Percentiles rank a stretch among this genome's conserved stretches.
These are phyloP conservation scores for Pseudocercospora pini-densiflorae DNA, from an alignment of 2,329 filamentous ascomycete genomes.

Conservation along the genomic window DNA sequence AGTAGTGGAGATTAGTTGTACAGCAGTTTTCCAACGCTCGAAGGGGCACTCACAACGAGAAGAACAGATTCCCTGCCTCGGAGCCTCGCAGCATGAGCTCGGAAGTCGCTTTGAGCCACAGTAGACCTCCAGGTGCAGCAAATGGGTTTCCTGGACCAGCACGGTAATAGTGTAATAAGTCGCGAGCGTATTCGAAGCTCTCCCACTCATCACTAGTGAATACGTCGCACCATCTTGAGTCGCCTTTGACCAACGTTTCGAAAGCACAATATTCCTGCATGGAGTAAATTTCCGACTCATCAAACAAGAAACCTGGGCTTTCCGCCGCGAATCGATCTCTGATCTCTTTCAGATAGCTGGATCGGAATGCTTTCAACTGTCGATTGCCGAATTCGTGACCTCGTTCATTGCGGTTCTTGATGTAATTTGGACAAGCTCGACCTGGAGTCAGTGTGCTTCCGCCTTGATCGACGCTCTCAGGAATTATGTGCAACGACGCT, in stretches of 20 bases:
- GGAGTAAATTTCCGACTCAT: conserved; percentile 56
- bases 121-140: conserved; percentile 58
- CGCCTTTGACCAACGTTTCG: conserved; percentile 58
- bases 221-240: conserved; percentile 61
- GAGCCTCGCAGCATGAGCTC: conserved; percentile 51
- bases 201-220: conserved; percentile 60
- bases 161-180: conserved; percentile 63
- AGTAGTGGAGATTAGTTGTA: not conserved
- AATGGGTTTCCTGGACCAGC: conserved; percentile 62
- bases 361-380: conserved; percentile 53
- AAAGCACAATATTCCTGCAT: conserved; percentile 69
- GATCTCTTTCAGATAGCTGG: conserved; percentile 54
- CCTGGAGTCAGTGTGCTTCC: conserved; percentile 63
- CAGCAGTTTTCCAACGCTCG: not conserved
- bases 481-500: conserved; percentile 57
- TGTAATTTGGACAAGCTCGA: conserved; percentile 48
- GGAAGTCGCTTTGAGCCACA: conserved; percentile 63
- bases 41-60: conserved; percentile 57
- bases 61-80: conserved; percentile 54
- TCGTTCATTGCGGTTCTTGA: conserved; percentile 37
- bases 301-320: conserved; percentile 50
- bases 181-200: conserved; percentile 62
- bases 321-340: conserved; percentile 49
- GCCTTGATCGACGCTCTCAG: conserved; percentile 55
- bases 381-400: conserved; percentile 58